phyloP scores from a whole-genome alignment of 306 rosid genomes.

The Corylus heterophylla region DNA sequence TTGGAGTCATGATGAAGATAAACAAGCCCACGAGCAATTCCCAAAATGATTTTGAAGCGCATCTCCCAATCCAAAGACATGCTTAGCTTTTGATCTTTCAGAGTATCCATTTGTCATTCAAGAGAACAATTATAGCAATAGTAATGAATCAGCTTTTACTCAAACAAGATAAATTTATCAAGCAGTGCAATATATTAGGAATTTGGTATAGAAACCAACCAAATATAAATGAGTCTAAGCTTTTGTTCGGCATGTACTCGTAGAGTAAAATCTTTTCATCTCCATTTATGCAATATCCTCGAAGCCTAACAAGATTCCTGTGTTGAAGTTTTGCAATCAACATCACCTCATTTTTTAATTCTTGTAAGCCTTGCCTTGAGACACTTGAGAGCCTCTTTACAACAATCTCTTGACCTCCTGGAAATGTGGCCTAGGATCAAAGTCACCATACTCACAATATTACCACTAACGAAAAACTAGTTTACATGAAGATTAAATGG shows the following conservation, averaged over 20 bases:
- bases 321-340: conserved; percentile 55
- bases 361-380: conserved; percentile 47
- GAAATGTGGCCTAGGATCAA: conserved; percentile 36
- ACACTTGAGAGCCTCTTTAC: conserved; percentile 50
- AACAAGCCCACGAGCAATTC: conserved; percentile 27
- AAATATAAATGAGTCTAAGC: conserved; percentile 50
- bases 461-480: not conserved
- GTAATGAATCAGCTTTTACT: too few relatives aligned
- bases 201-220: conserved; percentile 25
- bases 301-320: conserved; percentile 46
- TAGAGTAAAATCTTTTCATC: conserved; percentile 51
- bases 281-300: conserved; percentile 42
- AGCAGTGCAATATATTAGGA: not conserved
- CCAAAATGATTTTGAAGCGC: conserved; percentile 45
- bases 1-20: conserved; percentile 33
- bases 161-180: not conserved
- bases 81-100: conserved; percentile 29
- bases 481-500: not conserved
- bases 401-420: conserved; percentile 35
- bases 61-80: conserved; percentile 35
- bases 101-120: not conserved
- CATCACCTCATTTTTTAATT: conserved; percentile 48
- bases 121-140: not conserved
- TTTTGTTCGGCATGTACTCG: conserved; percentile 53
- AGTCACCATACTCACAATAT: not conserved